Conservation (phyloP, 441 rosid genomes). For the Geranium incanum region DNA sequence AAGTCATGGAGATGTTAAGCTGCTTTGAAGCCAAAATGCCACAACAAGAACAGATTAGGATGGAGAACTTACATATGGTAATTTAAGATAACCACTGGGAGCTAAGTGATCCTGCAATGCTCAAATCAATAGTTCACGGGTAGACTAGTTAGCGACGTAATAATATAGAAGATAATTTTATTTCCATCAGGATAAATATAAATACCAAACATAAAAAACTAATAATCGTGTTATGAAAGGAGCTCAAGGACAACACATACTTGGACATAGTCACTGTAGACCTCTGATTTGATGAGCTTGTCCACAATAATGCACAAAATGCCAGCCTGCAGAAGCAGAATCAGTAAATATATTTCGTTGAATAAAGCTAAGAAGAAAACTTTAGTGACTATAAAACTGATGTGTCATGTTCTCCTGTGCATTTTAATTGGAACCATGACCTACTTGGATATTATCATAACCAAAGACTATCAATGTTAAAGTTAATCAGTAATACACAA, state of each 20-base stretch:
- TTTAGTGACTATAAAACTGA: background rate
- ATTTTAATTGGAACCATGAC: constrained; percentile 3
- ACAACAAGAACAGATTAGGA: background rate
- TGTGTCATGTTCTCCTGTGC: background rate
- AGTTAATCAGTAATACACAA: background rate
- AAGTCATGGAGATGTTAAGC: constrained; percentile 5
- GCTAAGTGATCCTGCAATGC: constrained; percentile 64
- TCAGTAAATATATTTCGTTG: constrained; percentile 4
- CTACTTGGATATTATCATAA: background rate
- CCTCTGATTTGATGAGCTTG: constrained; percentile 42
- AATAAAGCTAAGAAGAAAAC: constrained; percentile 8
- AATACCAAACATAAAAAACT: background rate
- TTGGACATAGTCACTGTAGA: constrained; percentile 62
- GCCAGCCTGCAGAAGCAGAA: constrained; percentile 45
- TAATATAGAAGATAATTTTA: background rate
- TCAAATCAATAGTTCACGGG: constrained; percentile 15
- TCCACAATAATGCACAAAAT: constrained; percentile 45
- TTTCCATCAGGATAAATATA: background rate
- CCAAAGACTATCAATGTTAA: background rate
- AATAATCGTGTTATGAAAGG: background rate
- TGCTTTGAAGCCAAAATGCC: background rate
- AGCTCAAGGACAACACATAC: constrained; percentile 27
- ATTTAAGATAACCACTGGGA: constrained; percentile 68
- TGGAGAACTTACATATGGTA: constrained; percentile 53
- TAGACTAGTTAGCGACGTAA: constrained; percentile 11